Base-by-base conservation (phyloP, 1,284 basidiomycete genomes). In the Microbotryomycetes sp. region DNA sequence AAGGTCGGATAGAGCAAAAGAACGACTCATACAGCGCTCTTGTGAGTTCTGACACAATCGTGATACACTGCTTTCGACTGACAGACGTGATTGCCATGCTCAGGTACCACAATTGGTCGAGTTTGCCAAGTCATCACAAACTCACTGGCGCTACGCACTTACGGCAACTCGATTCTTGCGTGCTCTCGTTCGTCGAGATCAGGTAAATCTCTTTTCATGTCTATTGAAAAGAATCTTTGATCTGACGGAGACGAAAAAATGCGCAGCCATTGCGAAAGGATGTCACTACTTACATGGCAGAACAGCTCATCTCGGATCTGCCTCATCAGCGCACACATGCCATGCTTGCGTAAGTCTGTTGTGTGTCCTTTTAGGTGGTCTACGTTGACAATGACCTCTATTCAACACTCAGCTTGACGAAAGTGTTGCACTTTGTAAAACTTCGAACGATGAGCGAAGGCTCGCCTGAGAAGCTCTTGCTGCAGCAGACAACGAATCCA, bases 81-180 rank as follows among this genome's bases (percentile, higher is more conserved):
- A 72, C 61, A 49, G 29, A 3, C 28, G n/a, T 6, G 36, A 4
- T 4, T 4, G 45, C 29, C 42, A 7, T 47, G 16, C 5, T 12
- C 72, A 88, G 84, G 74, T 87, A 15, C 77, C 80, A 42, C 79
- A 81, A 19, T 82, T 94, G 32, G 78, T 93, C 26, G 81, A 81
- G 57, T 78, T 92, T 70, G 87, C 89, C 3, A 73, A 77, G 53
- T 80, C 80, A 63, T 80, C 86, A 7, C 79, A 81, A 26, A 90
- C 87, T 50, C 89, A 97, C 84, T 97, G 93, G 93, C 81, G 90
- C 74, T 97, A 96, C 77, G 80, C 85, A 1, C 84, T 91, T 76
- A 86, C 86, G 64, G 86, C 89, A 1, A 79, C 83, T 23, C 83
- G 85, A 47, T 87, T 92, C 74, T 76, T 97, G 31, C 80, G 81